Percentiles rank a stretch among this genome's conserved stretches.
Conservation (phyloP, 208 protist species). For the Borovskyia barvae region DNA sequence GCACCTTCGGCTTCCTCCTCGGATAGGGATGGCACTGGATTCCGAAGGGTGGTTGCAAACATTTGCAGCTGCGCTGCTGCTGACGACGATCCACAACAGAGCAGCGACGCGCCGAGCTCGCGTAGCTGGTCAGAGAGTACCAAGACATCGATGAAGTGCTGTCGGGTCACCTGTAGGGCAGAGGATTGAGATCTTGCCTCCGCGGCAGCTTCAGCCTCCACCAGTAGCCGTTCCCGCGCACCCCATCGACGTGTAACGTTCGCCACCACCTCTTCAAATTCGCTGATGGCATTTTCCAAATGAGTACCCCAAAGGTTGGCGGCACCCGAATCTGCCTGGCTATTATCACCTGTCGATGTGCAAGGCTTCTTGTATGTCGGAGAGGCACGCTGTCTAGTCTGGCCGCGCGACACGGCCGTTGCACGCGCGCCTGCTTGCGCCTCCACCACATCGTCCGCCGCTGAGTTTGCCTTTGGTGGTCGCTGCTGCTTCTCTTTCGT, state of each 20-base stretch:
- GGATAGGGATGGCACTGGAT: constrained; percentile 32
- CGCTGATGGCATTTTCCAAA: constrained; percentile 36
- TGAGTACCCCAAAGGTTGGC: constrained; percentile 58
- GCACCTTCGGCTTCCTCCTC: constrained; percentile 40
- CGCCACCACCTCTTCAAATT: constrained; percentile 46
- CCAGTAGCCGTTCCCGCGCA: constrained; percentile 3
- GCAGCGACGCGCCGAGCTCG: background rate
- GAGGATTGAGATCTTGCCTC: background rate
- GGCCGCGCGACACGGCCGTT: too few species aligned
- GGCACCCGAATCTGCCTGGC: background rate
- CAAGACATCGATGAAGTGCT: constrained; percentile 26
- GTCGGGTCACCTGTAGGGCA: constrained; percentile 15
- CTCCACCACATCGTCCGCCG: background rate
- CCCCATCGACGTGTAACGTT: constrained; percentile 36
- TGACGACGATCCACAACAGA: constrained; percentile 1
- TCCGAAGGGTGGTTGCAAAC: constrained; percentile 43
- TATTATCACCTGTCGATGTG: too few species aligned
- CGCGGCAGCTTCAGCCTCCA: background rate
- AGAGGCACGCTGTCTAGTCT: too few species aligned
- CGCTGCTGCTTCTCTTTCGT: constrained; percentile 26
- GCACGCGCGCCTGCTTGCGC: background rate
- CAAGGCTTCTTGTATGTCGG: too few species aligned
- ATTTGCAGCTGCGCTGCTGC: constrained; percentile 41
- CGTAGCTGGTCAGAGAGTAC: constrained; percentile 20
- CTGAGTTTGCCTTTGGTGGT: background rate